Percentiles rank a stretch among this genome's conserved stretches.
Evolutionary conservation across 139 green algal species (phyloP).

Genomic region (Gonium pectorale): DNA sequence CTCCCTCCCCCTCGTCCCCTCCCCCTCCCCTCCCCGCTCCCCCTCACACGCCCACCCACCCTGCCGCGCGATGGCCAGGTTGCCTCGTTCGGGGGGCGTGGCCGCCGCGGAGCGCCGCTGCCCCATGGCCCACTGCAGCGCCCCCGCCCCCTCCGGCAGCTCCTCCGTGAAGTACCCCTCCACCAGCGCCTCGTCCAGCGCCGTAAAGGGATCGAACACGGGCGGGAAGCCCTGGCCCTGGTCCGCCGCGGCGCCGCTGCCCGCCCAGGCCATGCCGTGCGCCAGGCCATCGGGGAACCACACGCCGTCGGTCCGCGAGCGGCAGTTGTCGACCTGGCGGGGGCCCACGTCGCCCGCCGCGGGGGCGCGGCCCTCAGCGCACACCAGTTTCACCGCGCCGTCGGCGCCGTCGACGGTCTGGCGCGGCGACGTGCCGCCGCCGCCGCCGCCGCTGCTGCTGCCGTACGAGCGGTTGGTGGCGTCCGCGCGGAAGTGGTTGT

Average conservation of each 20-base stretch:
- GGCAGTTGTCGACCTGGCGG: constrained; percentile 48
- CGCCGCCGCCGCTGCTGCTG: too few species aligned
- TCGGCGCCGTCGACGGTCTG: too few species aligned
- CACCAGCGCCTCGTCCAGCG: background rate
- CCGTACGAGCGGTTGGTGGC: too few species aligned
- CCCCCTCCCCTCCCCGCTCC: background rate
- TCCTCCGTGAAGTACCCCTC: constrained; percentile 52
- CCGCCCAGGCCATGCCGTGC: constrained; percentile 56
- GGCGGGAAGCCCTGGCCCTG: background rate
- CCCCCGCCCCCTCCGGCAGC: constrained; percentile 27
- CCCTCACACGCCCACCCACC: constrained; percentile 33
- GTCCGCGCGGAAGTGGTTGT: too few species aligned
- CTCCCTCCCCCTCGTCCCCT: background rate
- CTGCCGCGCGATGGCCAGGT: constrained; percentile 53
- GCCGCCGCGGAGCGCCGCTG: background rate
- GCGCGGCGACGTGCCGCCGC: too few species aligned
- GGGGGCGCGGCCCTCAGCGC: too few species aligned
- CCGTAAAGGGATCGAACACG: constrained; percentile 59
- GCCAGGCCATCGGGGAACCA: constrained; percentile 59
- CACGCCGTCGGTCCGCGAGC: constrained; percentile 43
- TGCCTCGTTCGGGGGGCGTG: constrained; percentile 46
- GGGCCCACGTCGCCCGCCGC: constrained; percentile 41
- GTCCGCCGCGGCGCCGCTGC: constrained; percentile 44
- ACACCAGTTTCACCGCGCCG: too few species aligned
- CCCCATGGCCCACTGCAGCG: constrained; percentile 58